Percentiles rank a stretch among this genome's conserved stretches.
Evolutionary conservation across 2,329 filamentous ascomycete species (phyloP).

Genomic region (Plenodomus tracheiphilus): DNA sequence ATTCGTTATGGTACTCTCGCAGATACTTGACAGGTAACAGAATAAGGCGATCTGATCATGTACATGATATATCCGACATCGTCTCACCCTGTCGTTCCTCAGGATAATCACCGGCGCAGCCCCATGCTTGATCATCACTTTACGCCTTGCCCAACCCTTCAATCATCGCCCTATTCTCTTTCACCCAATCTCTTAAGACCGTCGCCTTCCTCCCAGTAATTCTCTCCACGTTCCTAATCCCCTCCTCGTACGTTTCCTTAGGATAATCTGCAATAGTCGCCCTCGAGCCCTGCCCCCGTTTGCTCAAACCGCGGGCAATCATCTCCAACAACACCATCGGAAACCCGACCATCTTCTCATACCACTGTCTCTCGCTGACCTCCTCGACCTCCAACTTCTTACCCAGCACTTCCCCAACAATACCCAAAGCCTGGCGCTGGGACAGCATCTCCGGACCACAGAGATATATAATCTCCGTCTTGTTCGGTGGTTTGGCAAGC

Average conservation of each 20-base stretch:
- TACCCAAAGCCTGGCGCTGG: constrained; percentile 1
- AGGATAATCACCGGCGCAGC: no score
- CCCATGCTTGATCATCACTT: no score
- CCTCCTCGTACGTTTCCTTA: constrained; percentile 26
- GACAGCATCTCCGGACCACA: constrained; percentile 45
- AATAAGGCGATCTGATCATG: no score
- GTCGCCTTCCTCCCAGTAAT: constrained; percentile 8
- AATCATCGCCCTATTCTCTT: constrained; percentile 3
- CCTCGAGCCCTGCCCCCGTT: constrained; percentile 50
- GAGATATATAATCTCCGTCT: constrained; percentile 39
- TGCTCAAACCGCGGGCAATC: constrained; percentile 45
- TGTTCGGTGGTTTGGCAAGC: constrained; percentile 37
- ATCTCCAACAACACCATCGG: constrained; percentile 4
- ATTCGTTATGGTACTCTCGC: no score
- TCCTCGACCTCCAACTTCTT: constrained; percentile 6
- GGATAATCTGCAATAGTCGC: constrained; percentile 51
- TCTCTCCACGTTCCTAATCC: constrained; percentile 16
- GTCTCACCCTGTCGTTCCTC: no score
- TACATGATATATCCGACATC: no score
- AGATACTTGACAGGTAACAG: no score
- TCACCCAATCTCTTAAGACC: constrained; percentile 8
- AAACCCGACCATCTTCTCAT: constrained; percentile 1
- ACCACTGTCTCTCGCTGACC: constrained; percentile 2
- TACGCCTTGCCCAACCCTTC: neutral
- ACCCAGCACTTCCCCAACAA: constrained; percentile 5